Evolutionary conservation across 2,329 filamentous ascomycete species (phyloP), one percentile per base, ranked within the genome.

Genomic region (Catunica adiposa): DNA sequence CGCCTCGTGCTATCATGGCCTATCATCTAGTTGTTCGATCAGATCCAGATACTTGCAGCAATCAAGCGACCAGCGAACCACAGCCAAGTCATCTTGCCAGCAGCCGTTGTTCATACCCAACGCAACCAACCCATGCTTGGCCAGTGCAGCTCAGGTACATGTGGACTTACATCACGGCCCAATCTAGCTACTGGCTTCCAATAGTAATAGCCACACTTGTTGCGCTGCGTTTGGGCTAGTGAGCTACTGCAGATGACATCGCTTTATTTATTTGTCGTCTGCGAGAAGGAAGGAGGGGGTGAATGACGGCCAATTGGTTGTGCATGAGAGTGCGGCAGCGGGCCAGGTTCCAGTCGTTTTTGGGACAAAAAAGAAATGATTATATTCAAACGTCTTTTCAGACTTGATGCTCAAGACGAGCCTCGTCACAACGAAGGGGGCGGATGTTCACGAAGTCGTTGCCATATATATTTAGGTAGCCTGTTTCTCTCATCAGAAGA

Each of bases 151-250:
- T 48, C 44, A 48, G 44, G 44, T 48, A 48, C 44, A 48, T 48
- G 44, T 48, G 22, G 2, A 48, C 44, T 48, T 48, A 48, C 44
- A 48, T 48, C 44, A 48, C 44, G 44, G 44, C 44, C 44, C 44
- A 48, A 48, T 26, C 44, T 48, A 22, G n/a, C 44, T 25, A 48
- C 44, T 25, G 44, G 22, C 22, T 48, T 5, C 20, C 44, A 48
- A 48, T 48, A 8, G 44, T 15, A 22, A 22, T 44, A 17, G 40
- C n/a, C 17, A 44, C 15, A 44, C 20, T 44, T 44, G 2, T n/a
- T 22, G 40, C 5, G 15, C 15, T 44, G 40, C n/a, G 40, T 48
- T 48, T 48, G 44, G 44, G 44, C 17, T 48, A 22, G 11, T 25
- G 22, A 9, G 20, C 9, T 23, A 8, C 44, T 48, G 44, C 44